phyloP scores from a whole-genome alignment of 352 stramenopile species.

The Phytopythium vexans region DNA sequence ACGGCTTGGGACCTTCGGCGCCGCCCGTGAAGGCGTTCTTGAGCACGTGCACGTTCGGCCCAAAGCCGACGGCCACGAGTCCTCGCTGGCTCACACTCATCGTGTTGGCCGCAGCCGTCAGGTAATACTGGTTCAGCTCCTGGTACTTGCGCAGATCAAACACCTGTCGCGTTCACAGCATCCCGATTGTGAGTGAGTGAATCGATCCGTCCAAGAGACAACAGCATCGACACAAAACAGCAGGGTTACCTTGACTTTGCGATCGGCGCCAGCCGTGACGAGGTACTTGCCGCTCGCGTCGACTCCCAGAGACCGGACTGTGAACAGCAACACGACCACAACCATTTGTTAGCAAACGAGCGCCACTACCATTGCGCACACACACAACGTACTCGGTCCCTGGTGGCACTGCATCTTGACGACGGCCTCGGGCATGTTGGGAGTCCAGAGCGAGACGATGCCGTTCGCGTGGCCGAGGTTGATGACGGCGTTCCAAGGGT shows the following conservation, averaged over 20 bases:
- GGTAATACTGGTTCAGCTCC: constrained; percentile 93
- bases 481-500: constrained; percentile 96
- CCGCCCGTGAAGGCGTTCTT: constrained; percentile 86
- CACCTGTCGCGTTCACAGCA: constrained; percentile 34
- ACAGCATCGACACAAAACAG: neutral
- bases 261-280: constrained; percentile 93
- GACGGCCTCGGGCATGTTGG: constrained; percentile 91
- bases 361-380: neutral
- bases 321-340: constrained; percentile 10
- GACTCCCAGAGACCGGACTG: constrained; percentile 90
- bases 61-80: constrained; percentile 93
- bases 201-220: neutral
- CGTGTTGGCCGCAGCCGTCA: constrained; percentile 74
- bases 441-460: constrained; percentile 98
- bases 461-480: constrained; percentile 97
- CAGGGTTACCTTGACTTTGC: constrained; percentile 81
- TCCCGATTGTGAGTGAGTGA: neutral
- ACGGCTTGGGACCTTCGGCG: constrained; percentile 59
- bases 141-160: constrained; percentile 98
- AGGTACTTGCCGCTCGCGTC: constrained; percentile 95
- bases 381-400: constrained; percentile 84
- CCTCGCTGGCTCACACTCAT: constrained; percentile 96
- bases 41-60: constrained; percentile 90
- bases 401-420: constrained; percentile 98
- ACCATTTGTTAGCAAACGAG: constrained; percentile 3